Conservation (phyloP, 441 rosid species). For the Jatropha multifida region DNA sequence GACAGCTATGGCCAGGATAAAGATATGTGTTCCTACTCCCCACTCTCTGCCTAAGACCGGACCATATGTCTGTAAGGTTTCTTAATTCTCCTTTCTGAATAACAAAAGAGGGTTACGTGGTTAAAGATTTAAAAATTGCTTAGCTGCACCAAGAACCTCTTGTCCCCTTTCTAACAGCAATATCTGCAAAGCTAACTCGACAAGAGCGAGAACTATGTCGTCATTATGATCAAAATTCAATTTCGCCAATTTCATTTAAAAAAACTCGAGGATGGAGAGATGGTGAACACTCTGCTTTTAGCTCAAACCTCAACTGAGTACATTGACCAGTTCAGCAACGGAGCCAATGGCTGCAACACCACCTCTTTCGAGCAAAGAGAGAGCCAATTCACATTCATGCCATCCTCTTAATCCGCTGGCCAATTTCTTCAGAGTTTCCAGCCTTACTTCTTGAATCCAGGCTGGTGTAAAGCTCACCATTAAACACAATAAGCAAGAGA, state of each 20-base stretch:
- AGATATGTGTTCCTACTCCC: neutral
- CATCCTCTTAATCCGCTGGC: conserved; percentile 49
- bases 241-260: neutral
- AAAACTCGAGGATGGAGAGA: neutral
- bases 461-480: conserved; percentile 48
- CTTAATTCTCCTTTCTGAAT: neutral
- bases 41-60: neutral
- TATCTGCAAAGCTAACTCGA: neutral
- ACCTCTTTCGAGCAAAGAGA: conserved; percentile 60
- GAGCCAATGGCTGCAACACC: conserved; percentile 45
- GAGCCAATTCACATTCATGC: conserved; percentile 54
- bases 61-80: neutral
- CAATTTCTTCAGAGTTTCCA: conserved; percentile 49
- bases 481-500: conserved; percentile 47
- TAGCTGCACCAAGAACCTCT: conserved; percentile 14
- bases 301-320: conserved; percentile 24
- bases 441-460: conserved; percentile 51
- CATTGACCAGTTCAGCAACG: conserved; percentile 36
- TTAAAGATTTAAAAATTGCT: neutral
- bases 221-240: neutral
- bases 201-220: neutral
- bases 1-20: neutral
- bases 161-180: neutral
- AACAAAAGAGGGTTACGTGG: neutral
- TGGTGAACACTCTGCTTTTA: neutral